Base-by-base conservation (phyloP, 2,329 filamentous ascomycete species). In the Fusarium sacchari region DNA sequence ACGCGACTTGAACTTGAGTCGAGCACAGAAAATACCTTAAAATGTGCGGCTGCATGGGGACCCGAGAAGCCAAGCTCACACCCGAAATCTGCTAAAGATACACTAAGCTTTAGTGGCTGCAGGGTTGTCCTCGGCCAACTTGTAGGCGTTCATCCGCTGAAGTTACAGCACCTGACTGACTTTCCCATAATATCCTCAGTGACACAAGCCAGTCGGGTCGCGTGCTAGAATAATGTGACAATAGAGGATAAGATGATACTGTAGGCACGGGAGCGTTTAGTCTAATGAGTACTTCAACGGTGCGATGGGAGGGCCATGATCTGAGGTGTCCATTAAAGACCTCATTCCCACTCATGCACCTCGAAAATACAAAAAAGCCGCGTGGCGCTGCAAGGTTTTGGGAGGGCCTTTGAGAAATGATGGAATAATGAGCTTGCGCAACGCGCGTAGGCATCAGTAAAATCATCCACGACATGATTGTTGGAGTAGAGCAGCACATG, bases 381-480 rank as follows among this genome's bases (percentile, higher is more conserved):
- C 69, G 75, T 77, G 75, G 75, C 75, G 73, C 42, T 76, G 60
- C 75, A 77, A 74, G 76, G 69, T 77, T 77, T 73, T 76, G 49
- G 46, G 58, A 64, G 74, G 69, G 49, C 69, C 67, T 73, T 72
- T 76, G 49, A 37, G 20, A 60, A 42, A 58, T 20, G 28, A 32
- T 57, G 42, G 30, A 36, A 49, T 37, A 43, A 43, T 49, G 24
- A 39, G 30, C 26, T 34, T 55, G 69, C 60, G 66, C 63, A 71
- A 75, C 49, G 53, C 59, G 57, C 26, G 28, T 34, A 70, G 52
- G 60, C 47, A 67, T 43, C 53, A 56, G 49, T 26, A 37, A 62
- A 57, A 57, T 34, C 17, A 26, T 20, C 32, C 59, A 64, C 40
- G 39, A 32, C 22, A 24, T 36, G 20, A 30, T 47, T 46, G 28